phyloP scores from a whole-genome alignment of 768 basidiomycete genomes.

The Kwoniella bestiolae region DNA sequence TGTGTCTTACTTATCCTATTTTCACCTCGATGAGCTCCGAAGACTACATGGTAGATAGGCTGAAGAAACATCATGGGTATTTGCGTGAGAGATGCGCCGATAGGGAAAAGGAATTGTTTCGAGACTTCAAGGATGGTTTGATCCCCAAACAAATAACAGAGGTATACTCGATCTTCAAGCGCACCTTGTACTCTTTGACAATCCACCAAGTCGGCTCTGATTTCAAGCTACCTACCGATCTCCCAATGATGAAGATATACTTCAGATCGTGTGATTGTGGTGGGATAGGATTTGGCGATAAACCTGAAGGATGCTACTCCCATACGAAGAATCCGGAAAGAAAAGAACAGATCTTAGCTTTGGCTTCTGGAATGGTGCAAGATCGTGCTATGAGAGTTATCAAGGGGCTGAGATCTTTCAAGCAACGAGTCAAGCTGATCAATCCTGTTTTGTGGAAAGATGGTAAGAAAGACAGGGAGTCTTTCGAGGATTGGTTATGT shows the following conservation, averaged over 20 bases:
- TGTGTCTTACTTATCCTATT: background rate
- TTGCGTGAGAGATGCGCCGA: too few species aligned
- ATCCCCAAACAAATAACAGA: background rate
- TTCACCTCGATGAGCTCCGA: background rate
- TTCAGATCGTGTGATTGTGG: background rate
- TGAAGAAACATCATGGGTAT: too few species aligned
- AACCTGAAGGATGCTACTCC: background rate
- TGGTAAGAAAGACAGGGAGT: background rate
- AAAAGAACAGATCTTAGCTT: background rate
- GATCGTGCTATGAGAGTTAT: background rate
- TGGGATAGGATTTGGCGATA: background rate
- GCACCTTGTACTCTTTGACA: background rate
- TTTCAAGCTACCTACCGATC: background rate
- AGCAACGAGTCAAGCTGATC: background rate
- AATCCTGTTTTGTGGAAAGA: constrained; percentile 1
- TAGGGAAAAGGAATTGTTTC: too few species aligned
- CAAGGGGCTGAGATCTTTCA: background rate
- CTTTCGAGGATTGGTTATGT: background rate
- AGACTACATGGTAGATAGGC: background rate
- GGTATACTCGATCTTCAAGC: background rate
- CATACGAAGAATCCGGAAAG: background rate
- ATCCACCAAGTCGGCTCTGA: background rate
- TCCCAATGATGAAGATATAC: background rate
- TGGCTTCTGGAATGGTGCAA: background rate
- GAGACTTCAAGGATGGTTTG: background rate